A percentile compares a stretch with the other conserved stretches of the same genome.
Conservation (phyloP, 2,329 filamentous ascomycete genomes). For the Coleophoma cylindrospora region DNA sequence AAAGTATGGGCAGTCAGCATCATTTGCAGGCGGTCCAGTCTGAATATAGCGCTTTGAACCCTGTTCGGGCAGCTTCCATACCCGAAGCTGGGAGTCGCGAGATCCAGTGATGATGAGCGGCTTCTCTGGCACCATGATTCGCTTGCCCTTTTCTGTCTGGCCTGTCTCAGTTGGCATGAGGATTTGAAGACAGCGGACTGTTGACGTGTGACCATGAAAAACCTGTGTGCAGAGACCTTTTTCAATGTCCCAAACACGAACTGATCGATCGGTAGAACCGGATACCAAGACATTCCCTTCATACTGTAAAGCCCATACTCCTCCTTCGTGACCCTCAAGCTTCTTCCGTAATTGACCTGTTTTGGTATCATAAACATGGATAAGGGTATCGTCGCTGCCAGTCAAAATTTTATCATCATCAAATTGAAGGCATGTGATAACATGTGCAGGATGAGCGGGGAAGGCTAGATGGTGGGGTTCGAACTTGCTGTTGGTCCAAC, state of each 20-base stretch:
- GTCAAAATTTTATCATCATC: conserved; percentile 98
- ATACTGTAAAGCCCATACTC: conserved; percentile 96
- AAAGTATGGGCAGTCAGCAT: conserved; percentile 88
- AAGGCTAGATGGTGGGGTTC: conserved; percentile 92
- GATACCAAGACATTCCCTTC: conserved; percentile 93
- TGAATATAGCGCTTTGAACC: conserved; percentile 76
- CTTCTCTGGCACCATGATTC: conserved; percentile 87
- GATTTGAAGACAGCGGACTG: conserved; percentile 92
- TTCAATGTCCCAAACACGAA: conserved; percentile 99
- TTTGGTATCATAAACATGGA: conserved; percentile 97
- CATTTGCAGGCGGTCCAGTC: conserved; percentile 66
- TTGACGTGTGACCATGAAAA: conserved; percentile 96
- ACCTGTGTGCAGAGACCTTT: conserved; percentile 88
- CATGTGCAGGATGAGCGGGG: conserved; percentile 90
- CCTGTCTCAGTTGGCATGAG: conserved; percentile 80
- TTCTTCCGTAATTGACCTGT: conserved; percentile 80
- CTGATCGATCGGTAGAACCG: conserved; percentile 90
- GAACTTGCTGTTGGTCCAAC: conserved; percentile 83
- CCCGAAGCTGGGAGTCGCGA: conserved; percentile 85
- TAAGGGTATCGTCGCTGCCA: conserved; percentile 94
- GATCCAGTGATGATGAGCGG: conserved; percentile 97
- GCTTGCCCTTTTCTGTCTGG: conserved; percentile 62
- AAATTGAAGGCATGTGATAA: conserved; percentile 96
- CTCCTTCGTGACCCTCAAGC: conserved; percentile 90
- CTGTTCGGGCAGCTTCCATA: conserved; percentile 87